Evolutionary conservation across 768 basidiomycete genomes (phyloP).

Genomic region (Kwoniella sp.): DNA sequence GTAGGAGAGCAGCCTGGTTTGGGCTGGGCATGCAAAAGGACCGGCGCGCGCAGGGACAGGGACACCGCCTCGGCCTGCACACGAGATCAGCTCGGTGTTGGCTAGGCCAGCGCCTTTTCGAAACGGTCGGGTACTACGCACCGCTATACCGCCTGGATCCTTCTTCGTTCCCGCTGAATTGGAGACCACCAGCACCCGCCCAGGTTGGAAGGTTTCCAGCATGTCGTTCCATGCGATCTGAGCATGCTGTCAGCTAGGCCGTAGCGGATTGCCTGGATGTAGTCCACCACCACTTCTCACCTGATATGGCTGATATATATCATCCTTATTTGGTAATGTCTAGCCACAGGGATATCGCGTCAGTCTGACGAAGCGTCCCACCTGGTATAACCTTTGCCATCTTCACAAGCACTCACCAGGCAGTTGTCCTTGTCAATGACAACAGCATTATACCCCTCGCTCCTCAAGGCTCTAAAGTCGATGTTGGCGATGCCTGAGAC

Average conservation of each 20-base stretch:
- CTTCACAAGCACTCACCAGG: slow-evolving; percentile 57
- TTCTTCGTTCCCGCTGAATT: slow-evolving; percentile 81
- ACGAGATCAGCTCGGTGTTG: too few species aligned
- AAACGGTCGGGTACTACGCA: slow-evolving; percentile 40
- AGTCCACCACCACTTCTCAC: slow-evolving; percentile 54
- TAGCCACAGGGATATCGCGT: slow-evolving; percentile 41
- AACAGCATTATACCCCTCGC: slow-evolving; percentile 77
- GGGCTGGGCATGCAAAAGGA: slow-evolving; percentile 67
- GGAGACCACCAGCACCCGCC: slow-evolving; percentile 81
- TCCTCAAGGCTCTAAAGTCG: slow-evolving; percentile 54
- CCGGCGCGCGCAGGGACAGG: slow-evolving; percentile 69
- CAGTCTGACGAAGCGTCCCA: slow-evolving; percentile 3
- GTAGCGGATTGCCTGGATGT: too few species aligned
- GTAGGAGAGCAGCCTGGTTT: slow-evolving; percentile 78
- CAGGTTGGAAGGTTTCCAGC: slow-evolving; percentile 65
- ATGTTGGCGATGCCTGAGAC: slow-evolving; percentile 39
- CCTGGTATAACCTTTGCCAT: not conserved
- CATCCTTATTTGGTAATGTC: slow-evolving; percentile 77
- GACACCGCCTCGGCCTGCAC: slow-evolving; percentile 81
- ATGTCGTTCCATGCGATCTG: slow-evolving; percentile 65
- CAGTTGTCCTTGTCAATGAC: slow-evolving; percentile 99
- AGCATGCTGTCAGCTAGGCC: not conserved
- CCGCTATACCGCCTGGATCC: slow-evolving; percentile 74
- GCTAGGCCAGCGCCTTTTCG: too few species aligned
- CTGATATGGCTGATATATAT: slow-evolving; percentile 68